phyloP scores from a whole-genome alignment of 73 alveolate species.

The Paramecium sonneborni region DNA sequence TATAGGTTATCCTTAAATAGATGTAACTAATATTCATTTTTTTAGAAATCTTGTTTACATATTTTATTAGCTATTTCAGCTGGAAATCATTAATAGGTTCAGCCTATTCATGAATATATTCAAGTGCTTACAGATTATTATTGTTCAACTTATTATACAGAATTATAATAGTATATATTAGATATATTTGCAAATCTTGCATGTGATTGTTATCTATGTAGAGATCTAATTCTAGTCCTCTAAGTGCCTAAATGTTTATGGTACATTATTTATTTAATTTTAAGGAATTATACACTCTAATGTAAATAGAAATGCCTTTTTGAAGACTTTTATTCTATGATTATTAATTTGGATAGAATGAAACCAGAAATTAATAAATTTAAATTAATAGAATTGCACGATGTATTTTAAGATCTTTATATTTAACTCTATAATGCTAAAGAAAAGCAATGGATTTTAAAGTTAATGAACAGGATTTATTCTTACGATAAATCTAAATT shows the following conservation, averaged over 20 bases:
- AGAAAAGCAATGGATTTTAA: neutral
- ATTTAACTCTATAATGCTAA: neutral
- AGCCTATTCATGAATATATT: neutral
- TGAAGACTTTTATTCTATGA: neutral
- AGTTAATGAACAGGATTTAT: neutral
- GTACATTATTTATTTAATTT: neutral
- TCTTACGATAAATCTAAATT: neutral
- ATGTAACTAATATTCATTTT: neutral
- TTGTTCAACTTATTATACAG: neutral
- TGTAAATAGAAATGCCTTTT: neutral
- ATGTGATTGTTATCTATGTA: neutral
- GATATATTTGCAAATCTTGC: neutral
- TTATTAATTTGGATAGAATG: neutral
- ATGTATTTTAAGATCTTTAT: neutral
- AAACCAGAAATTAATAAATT: slow-evolving; percentile 11
- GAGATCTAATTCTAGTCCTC: neutral
- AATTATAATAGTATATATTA: neutral
- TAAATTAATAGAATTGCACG: neutral
- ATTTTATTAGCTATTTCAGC: neutral
- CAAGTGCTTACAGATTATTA: neutral
- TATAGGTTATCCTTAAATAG: neutral
- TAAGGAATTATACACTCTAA: neutral
- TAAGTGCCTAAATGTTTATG: neutral
- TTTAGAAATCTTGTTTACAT: neutral
- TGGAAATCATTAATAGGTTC: neutral